Base-by-base conservation (phyloP, 495 filamentous ascomycete species). In the Neurospora sublineolata region DNA sequence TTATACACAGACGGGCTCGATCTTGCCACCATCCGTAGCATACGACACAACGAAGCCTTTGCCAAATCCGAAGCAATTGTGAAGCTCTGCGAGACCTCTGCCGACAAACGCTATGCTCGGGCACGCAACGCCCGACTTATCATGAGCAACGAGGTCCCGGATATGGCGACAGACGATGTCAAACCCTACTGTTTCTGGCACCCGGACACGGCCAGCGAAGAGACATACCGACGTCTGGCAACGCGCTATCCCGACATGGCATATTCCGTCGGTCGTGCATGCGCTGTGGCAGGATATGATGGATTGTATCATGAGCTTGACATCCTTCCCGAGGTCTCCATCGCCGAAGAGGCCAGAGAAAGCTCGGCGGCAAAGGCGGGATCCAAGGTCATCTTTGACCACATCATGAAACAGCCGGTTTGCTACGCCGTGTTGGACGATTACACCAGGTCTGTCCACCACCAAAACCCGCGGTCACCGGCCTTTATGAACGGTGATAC, bases 181-280 rank as follows among this genome's bases (percentile, higher is more conserved):
- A 58, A 77, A 37, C 81, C 83, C 39, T 85, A 85, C 76, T 83
- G 82, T 69, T 80, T 85, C 30, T 84, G 82, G 82, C 70, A 83
- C 73, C 82, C 82, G 8, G 76, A 81, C 0, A 39, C 76, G 23
- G 75, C 81, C 41, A 69, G 40, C 4, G 81, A 84, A 73, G 73
- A 77, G 37, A 83, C 82, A 4, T 79, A 78, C 52, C 75, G 79
- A 12, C 42, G 60, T 36, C 67, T 82, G 33, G 73, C 39, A n/a
- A 64, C 30, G 11, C 72, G 70, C 8, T 74, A 72, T 64, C 75
- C 75, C 16, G 42, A 69, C 14, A 60, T 76, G 69, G 68, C 60
- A 4, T 76, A 74, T 42, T 67, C 71, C 10, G 69, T 76, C 20
- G 75, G 67, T 9, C 72, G 75, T 0, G 73, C 73, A 7, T 76